Evolutionary conservation across 345 rosid genomes (phyloP).

Genomic region (Bruguiera sexangula): DNA sequence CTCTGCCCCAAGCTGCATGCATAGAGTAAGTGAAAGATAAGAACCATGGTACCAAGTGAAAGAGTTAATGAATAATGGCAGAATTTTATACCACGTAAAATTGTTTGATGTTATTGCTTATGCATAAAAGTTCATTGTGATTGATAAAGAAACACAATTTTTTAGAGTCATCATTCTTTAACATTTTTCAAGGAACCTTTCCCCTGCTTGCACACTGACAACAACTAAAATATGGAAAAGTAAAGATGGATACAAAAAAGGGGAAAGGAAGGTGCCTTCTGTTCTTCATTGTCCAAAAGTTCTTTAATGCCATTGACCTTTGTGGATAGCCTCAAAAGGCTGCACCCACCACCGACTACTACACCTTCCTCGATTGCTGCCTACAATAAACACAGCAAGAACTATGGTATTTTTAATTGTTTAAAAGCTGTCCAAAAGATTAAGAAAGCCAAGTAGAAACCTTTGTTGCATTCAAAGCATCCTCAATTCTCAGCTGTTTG

Average conservation of each 20-base stretch:
- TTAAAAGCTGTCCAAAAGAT: not conserved
- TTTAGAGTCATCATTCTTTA: too few relatives aligned
- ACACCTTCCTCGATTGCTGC: slow-evolving; percentile 95
- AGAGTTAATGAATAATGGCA: not conserved
- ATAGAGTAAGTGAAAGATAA: not conserved
- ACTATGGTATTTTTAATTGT: slow-evolving; percentile 2
- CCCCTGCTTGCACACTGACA: not conserved
- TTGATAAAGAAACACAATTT: not conserved
- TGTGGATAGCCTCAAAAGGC: slow-evolving; percentile 66
- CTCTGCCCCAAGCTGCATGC: slow-evolving; percentile 78
- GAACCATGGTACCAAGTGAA: not conserved
- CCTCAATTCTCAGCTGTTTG: slow-evolving; percentile 80
- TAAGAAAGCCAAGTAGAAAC: slow-evolving; percentile 28
- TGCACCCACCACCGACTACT: slow-evolving; percentile 89
- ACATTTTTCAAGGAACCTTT: not conserved
- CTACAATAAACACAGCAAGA: slow-evolving; percentile 40
- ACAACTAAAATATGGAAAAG: not conserved
- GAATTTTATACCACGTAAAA: not conserved
- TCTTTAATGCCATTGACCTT: slow-evolving; percentile 69
- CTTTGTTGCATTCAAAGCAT: slow-evolving; percentile 95
- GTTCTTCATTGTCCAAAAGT: slow-evolving; percentile 66
- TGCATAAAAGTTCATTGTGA: not conserved
- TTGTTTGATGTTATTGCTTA: not conserved
- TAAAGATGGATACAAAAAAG: not conserved
- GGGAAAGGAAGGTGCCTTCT: slow-evolving; percentile 45